Base-by-base conservation (phyloP, 1,139 yeast genomes). In the Debaryomyces psychrophilus region DNA sequence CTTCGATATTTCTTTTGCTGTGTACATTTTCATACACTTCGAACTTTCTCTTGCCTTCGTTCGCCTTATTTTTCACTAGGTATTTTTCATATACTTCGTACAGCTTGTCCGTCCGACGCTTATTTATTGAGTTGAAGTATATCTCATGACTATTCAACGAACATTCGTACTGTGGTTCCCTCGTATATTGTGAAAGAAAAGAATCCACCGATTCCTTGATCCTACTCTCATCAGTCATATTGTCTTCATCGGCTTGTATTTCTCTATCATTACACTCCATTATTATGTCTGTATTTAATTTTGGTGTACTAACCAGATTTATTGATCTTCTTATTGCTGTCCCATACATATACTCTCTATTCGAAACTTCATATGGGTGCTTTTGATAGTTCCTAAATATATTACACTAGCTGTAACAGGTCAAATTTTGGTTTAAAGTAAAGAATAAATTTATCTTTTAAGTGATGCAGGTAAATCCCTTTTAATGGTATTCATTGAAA, bases 111-210 rank as follows among this genome's bases (percentile, higher is more conserved):
- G 60, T 60, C 23, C 65, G 57, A 40, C 61, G 61, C 23, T 54
- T 55, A 44, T 60, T 58, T 34, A 64, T 47, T 12, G 63, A 57
- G 17, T 54, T 47, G 50, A 64, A 64, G 54, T 61, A 65, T 11
- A 66, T 51, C 41, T 60, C 61, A 44, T 62, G 68, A 42, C 58
- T 52, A 39, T 52, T 50, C 44, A 55, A 45, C 27, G 58, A 43
- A 8, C 62, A 50, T 26, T 56, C 49, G 23, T 53, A 47, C 39
- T 49, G 49, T n/a, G 59, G 50, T 17, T 60, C 58, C 45, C 60
- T 63, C 48, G 67, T 53, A 49, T 68, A 68, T 46, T 65, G 67
- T 2, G 65, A 53, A 25, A 68, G 52, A 48, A 64, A 66, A 3
- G 68, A 64, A 42, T 67, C 72, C 22, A 22, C 23, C 12, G 26